Evolutionary conservation across 2,329 filamentous ascomycete species (phyloP).

Genomic region (Pseudogymnoascus sp.): DNA sequence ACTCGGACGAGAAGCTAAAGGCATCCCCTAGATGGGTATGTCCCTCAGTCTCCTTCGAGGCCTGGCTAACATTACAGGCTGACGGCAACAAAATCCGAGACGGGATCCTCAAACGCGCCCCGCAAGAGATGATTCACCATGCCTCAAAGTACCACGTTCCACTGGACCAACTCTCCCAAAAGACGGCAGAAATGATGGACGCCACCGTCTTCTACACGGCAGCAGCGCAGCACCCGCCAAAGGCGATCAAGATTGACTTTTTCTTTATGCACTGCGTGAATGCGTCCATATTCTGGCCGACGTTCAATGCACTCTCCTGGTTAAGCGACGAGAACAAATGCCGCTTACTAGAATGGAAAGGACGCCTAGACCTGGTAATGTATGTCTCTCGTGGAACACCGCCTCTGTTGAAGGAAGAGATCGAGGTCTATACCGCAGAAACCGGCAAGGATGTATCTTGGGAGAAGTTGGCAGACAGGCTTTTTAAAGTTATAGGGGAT

Average conservation of each 20-base stretch:
- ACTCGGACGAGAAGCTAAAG: conserved; percentile 46
- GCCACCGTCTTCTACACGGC: conserved; percentile 42
- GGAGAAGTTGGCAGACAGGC: conserved; percentile 31
- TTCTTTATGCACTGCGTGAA: conserved; percentile 75
- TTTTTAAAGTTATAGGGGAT: conserved; percentile 46
- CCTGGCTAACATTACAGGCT: background rate
- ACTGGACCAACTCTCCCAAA: conserved; percentile 38
- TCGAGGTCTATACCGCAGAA: conserved; percentile 51
- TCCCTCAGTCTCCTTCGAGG: conserved; percentile 14
- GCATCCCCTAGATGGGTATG: conserved; percentile 37
- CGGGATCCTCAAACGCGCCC: conserved; percentile 56
- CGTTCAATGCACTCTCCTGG: conserved; percentile 53
- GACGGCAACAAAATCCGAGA: conserved; percentile 60
- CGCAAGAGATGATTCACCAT: conserved; percentile 53
- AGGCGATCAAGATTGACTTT: conserved; percentile 72
- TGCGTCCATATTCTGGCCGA: conserved; percentile 61
- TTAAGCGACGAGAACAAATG: conserved; percentile 52
- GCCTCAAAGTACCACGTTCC: conserved; percentile 52
- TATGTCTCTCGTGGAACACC: conserved; percentile 64
- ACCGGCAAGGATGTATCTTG: conserved; percentile 25
- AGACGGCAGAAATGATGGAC: conserved; percentile 63
- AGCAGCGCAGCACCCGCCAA: conserved; percentile 50
- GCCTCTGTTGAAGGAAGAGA: conserved; percentile 47
- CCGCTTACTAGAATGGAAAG: conserved; percentile 74
- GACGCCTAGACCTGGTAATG: conserved; percentile 61